phyloP scores from a whole-genome alignment of 2,329 filamentous ascomycete species.

The Clarireedia sp. region DNA sequence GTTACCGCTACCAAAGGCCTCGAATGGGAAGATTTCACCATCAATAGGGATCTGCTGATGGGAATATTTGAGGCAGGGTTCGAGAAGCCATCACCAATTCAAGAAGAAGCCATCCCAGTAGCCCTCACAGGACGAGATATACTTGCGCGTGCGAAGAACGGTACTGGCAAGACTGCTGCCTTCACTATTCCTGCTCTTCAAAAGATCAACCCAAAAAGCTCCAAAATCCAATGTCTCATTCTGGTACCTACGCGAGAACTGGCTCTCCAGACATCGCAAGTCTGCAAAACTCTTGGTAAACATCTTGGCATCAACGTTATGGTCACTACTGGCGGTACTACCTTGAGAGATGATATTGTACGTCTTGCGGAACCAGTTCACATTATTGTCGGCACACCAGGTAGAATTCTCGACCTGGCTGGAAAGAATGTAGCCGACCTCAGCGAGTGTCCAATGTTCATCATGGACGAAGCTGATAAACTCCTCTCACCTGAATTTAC shows the following conservation, averaged over 20 bases:
- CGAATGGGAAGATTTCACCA: constrained; percentile 94
- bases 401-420: constrained; percentile 89
- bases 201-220: constrained; percentile 91
- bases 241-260: constrained; percentile 95
- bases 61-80: constrained; percentile 99
- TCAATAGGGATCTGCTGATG: constrained; percentile 95
- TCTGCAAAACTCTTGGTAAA: constrained; percentile 97
- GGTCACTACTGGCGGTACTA: constrained; percentile 96
- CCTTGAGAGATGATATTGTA: constrained; percentile 92
- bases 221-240: constrained; percentile 93
- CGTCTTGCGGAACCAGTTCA: constrained; percentile 90
- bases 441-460: constrained; percentile 92
- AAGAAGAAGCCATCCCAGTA: constrained; percentile 98
- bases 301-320: constrained; percentile 97
- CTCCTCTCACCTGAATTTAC: constrained; percentile 95
- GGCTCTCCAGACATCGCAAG: constrained; percentile 95
- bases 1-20: constrained; percentile 96
- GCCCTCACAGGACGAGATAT: constrained; percentile 93
- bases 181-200: constrained; percentile 95
- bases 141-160: constrained; percentile 93
- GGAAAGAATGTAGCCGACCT: constrained; percentile 95
- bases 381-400: constrained; percentile 94
- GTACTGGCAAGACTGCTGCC: constrained; percentile 95
- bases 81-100: constrained; percentile 96
- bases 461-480: constrained; percentile 99